Percentiles rank a stretch among this genome's conserved stretches.
These are phyloP conservation scores for Xylaria arbuscula DNA, from an alignment of 2,329 filamentous ascomycete genomes.

Conservation along the genomic window DNA sequence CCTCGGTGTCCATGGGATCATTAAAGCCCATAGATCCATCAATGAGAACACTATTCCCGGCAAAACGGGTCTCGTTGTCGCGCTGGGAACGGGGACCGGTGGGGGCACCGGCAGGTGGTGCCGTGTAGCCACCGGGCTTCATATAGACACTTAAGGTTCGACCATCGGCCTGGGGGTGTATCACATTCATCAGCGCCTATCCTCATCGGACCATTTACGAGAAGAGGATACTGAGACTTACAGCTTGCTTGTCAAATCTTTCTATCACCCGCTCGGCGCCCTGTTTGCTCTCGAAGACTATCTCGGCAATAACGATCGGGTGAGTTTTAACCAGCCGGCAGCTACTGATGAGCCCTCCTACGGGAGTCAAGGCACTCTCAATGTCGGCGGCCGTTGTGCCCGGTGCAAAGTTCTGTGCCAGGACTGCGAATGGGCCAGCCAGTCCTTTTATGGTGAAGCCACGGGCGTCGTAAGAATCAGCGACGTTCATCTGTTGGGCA, in stretches of 20 bases:
- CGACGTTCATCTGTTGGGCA: conserved; percentile 53
- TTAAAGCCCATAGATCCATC: conserved; percentile 67
- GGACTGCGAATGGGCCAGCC: conserved; percentile 76
- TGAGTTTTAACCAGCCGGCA: conserved; percentile 75
- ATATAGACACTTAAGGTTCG: conserved; percentile 78
- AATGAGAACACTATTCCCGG: conserved; percentile 56
- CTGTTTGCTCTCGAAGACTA: conserved; percentile 77
- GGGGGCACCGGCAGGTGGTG: conserved; percentile 48
- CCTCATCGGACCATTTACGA: conserved; percentile 12
- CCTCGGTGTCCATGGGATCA: conserved; percentile 58
- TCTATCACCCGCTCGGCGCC: conserved; percentile 79
- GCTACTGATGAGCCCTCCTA: conserved; percentile 75
- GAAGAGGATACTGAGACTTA: conserved; percentile 53
- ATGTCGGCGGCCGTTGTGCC: conserved; percentile 86
- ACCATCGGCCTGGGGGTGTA: conserved; percentile 72
- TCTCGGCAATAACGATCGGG: conserved; percentile 81
- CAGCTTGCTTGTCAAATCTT: conserved; percentile 82
- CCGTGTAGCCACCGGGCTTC: conserved; percentile 63
- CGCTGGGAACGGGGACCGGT: conserved; percentile 51
- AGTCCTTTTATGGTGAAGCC: conserved; percentile 79
- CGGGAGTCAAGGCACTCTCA: conserved; percentile 80
- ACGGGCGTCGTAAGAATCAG: conserved; percentile 43
- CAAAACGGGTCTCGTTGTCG: conserved; percentile 47
- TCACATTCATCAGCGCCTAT: conserved; percentile 10
- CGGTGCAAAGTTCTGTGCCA: conserved; percentile 84